These are phyloP conservation scores for Ilyonectria destructans DNA, from an alignment of 2,329 filamentous ascomycete species.

Conservation along the genomic window DNA sequence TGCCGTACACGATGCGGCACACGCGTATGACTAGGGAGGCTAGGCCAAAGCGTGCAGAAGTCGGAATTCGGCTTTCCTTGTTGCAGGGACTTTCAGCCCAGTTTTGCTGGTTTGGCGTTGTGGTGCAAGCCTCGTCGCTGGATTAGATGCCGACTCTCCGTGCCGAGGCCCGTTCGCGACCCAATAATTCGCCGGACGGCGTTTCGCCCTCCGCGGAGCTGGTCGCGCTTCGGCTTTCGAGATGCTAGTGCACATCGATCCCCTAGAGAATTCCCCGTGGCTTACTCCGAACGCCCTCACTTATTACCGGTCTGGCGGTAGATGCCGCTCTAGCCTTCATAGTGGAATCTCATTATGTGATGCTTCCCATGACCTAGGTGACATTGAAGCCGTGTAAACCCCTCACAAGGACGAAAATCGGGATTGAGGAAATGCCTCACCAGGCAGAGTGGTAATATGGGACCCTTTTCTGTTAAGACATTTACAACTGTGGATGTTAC, in stretches of 20 bases:
- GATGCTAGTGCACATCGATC: neutral
- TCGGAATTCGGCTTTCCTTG: slow-evolving; percentile 24
- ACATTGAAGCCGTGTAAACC: slow-evolving; percentile 24
- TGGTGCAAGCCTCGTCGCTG: slow-evolving; percentile 29
- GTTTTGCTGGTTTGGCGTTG: neutral
- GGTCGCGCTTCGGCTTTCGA: neutral
- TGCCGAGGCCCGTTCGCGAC: slow-evolving; percentile 34
- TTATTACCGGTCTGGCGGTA: slow-evolving; percentile 3
- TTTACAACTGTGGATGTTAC: slow-evolving; percentile 10
- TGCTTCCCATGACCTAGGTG: slow-evolving; percentile 25
- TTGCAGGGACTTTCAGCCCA: slow-evolving; percentile 13
- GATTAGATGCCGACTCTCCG: slow-evolving; percentile 37
- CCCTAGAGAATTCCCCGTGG: slow-evolving; percentile 11
- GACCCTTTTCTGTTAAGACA: slow-evolving; percentile 2
- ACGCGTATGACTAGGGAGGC: slow-evolving; percentile 3
- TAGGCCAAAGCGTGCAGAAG: slow-evolving; percentile 1
- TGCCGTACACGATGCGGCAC: slow-evolving; percentile 13
- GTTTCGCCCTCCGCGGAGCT: slow-evolving; percentile 36
- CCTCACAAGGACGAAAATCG: slow-evolving; percentile 34
- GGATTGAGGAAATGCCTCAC: slow-evolving; percentile 45
- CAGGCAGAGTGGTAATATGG: slow-evolving; percentile 24
- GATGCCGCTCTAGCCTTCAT: slow-evolving; percentile 10
- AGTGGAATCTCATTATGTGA: neutral
- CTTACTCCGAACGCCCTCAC: neutral
- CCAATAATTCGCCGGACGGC: slow-evolving; percentile 39